A percentile compares a stretch with the other conserved stretches of the same genome.
These are phyloP conservation scores for Fusarium oxysporum DNA, from an alignment of 2,329 filamentous ascomycete genomes.

Conservation along the genomic window DNA sequence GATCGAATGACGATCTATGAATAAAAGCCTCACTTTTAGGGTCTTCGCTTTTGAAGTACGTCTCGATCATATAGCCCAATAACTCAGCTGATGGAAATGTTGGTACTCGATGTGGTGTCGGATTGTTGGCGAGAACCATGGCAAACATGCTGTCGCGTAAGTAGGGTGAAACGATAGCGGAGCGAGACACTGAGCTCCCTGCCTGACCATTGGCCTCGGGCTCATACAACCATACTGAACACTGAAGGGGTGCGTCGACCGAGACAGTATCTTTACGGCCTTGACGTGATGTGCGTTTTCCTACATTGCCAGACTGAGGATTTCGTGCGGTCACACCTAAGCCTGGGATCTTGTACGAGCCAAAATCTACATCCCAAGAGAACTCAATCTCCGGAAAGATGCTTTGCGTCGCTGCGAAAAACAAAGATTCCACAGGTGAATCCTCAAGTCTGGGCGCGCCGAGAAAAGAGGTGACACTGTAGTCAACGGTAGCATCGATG, in stretches of 20 bases:
- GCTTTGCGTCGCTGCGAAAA: constrained; percentile 24
- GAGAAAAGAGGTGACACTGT: constrained; percentile 30
- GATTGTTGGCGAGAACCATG: constrained; percentile 40
- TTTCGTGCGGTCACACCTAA: constrained; percentile 18
- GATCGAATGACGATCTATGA: constrained; percentile 38
- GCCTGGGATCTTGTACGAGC: constrained; percentile 25
- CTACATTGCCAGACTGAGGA: constrained; percentile 22
- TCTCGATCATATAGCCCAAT: constrained; percentile 35
- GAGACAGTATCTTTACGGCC: constrained; percentile 21
- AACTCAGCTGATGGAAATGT: constrained; percentile 42
- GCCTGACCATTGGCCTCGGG: constrained; percentile 18
- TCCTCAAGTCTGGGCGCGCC: constrained; percentile 25
- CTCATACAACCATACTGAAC: constrained; percentile 36
- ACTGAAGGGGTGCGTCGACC: constrained; percentile 13
- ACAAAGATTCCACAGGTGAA: constrained; percentile 27
- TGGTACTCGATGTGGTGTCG: constrained; percentile 34
- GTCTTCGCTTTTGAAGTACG: constrained; percentile 34
- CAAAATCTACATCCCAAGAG: constrained; percentile 39
- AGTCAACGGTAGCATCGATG: constrained; percentile 30
- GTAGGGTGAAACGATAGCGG: constrained; percentile 18
- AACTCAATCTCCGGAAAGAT: constrained; percentile 38
- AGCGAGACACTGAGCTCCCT: constrained; percentile 3
- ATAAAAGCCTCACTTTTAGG: constrained; percentile 34
- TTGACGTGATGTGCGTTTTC: constrained; percentile 32
- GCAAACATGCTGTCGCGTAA: constrained; percentile 42